These are phyloP conservation scores for Fusarium guadeloupense DNA, from an alignment of 2,329 filamentous ascomycete species.

Conservation along the genomic window DNA sequence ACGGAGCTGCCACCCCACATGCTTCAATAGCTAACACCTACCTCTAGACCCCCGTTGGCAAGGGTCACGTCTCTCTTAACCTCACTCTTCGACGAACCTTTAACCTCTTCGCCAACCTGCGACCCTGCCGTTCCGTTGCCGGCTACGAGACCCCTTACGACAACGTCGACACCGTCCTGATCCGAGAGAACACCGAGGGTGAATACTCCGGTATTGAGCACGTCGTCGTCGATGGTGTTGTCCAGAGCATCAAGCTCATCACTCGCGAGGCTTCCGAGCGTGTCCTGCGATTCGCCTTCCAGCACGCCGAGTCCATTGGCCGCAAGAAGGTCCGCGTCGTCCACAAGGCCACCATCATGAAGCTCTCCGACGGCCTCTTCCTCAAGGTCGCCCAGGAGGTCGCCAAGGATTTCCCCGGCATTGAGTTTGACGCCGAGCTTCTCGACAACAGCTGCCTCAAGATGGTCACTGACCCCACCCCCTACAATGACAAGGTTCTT, in stretches of 20 bases:
- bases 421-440: conserved; percentile 97
- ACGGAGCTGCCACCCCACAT: conserved; percentile 14
- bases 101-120: conserved; percentile 99
- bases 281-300: conserved; percentile 96
- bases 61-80: conserved; percentile 99
- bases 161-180: conserved; percentile 94
- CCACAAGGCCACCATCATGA: conserved; percentile 99
- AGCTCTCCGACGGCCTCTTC: conserved; percentile 99
- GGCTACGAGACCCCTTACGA: conserved; percentile 99
- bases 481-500: conserved; percentile 99
- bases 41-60: conserved; percentile 87
- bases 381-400: conserved; percentile 85
- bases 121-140: conserved; percentile 94
- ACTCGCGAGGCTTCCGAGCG: conserved; percentile 94
- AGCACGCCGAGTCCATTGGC: conserved; percentile 93
- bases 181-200: conserved; percentile 99
- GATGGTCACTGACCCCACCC: conserved; percentile 94
- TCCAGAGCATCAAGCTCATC: conserved; percentile 99
- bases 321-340: conserved; percentile 97
- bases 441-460: conserved; percentile 99
- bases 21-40: conserved; percentile 22
- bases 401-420: conserved; percentile 92
- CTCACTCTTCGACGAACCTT: conserved; percentile 98
- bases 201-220: conserved; percentile 99
- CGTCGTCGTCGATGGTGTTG: conserved; percentile 95